Percentiles rank a stretch among this genome's conserved stretches.
Evolutionary conservation across 176 grass and related monocot species (phyloP).

Genomic region (Bromus sterilis): DNA sequence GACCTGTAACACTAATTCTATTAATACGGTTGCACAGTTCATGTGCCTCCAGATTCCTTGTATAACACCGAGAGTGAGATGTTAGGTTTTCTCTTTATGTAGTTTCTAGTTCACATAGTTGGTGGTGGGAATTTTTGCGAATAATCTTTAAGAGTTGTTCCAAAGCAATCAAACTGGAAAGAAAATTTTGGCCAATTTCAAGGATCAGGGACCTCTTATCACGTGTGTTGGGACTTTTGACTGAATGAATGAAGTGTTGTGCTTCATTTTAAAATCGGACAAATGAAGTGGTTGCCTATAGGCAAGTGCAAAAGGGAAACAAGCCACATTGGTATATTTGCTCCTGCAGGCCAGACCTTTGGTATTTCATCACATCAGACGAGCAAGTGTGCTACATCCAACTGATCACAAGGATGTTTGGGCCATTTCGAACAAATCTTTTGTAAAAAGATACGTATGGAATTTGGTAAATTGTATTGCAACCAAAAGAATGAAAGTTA

Average conservation of each 20-base stretch:
- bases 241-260: no score
- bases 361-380: background rate
- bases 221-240: background rate
- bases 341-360: background rate
- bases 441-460: no score
- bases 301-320: background rate
- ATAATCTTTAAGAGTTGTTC: conserved; percentile 6
- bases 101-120: background rate
- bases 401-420: no score
- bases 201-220: background rate
- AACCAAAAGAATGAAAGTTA: no score
- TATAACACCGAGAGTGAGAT: conserved; percentile 13
- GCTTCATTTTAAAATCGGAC: background rate
- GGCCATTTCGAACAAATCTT: no score
- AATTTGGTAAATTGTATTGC: no score
- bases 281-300: background rate
- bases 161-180: background rate
- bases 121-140: background rate
- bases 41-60: background rate
- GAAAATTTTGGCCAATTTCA: background rate
- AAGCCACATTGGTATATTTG: background rate
- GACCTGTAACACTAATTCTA: background rate
- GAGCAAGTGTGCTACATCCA: background rate
- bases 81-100: background rate
- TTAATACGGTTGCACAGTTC: background rate